Conservation (phyloP, 1,139 yeast species). For the Lodderomyces theae region DNA sequence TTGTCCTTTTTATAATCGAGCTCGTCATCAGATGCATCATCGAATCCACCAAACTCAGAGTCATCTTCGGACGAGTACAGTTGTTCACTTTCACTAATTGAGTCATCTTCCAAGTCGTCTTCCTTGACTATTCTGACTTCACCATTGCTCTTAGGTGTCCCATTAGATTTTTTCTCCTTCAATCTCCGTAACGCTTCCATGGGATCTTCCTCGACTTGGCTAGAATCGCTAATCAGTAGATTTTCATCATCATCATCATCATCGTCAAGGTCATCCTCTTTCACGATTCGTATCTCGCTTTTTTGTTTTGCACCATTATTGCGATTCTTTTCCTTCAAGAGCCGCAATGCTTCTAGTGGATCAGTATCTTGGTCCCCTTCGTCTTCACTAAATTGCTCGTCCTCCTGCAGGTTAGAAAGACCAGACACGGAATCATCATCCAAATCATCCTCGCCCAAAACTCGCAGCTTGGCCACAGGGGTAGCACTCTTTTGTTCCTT, state of each 20-base stretch:
- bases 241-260: conserved; percentile 19
- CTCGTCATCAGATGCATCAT: conserved; percentile 15
- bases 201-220: conserved; percentile 27
- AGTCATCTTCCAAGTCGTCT: conserved; percentile 28
- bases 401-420: conserved; percentile 15
- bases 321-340: conserved; percentile 12
- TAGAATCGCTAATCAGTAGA: conserved; percentile 10
- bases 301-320: conserved; percentile 3
- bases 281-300: conserved; percentile 19
- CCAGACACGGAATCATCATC: conserved; percentile 21
- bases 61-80: conserved; percentile 7
- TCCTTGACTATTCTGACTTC: conserved; percentile 24
- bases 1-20: conserved; percentile 17
- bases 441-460: conserved; percentile 30
- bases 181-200: conserved; percentile 25
- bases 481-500: conserved; percentile 23
- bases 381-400: conserved; percentile 15
- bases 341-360: conserved; percentile 31
- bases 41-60: conserved; percentile 14
- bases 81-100: conserved; percentile 17
- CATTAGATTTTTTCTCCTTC: conserved; percentile 10
- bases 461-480: conserved; percentile 15
- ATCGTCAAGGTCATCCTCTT: conserved; percentile 23
- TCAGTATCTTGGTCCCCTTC: conserved; percentile 17
- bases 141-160: not conserved